Evolutionary conservation across 192 early-diverging fungal species (phyloP), one percentile per base, ranked within the genome.

Genomic region (Phycomyces nitens): DNA sequence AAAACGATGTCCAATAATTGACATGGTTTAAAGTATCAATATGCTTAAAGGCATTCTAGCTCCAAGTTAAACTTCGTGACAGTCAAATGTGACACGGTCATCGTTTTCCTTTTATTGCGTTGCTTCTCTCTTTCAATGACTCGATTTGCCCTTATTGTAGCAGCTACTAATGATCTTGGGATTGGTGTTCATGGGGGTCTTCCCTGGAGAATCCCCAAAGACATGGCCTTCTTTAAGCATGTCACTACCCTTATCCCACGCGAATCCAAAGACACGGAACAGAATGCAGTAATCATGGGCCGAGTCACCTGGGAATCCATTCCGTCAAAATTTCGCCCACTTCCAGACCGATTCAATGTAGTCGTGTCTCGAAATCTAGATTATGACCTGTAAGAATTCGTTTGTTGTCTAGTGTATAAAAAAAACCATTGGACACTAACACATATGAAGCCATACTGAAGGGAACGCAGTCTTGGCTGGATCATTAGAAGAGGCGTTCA

Each of bases 211-310:
- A 76, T 99, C 29, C 82, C 75, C 27, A 84, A 80, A 47, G 97
- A 99, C 71, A 88, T 96, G 89, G 75, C 72, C 16, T 95, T 84
- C 73, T 99, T 99, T 69, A 80, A 78, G 47, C 56, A 65, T 15
- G 69, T 92, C 14, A 94, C 96, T 5, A 82, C 74, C 8, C 56
- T 29, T 21, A 53, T 82, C 5, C 71, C 67, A 18, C 26, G 44
- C 7, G 40, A 56, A 18, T 39, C 15, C 34, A 23, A 41, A 21
- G 16, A 47, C 9, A 12, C 40, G 18, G 54, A 53, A 10, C 26
- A 74, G 64, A 99, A 99, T 72, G 89, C 87, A 0, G 90, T 92
- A 47, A 91, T 99, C 65, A 94, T 99, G 92, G 97, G 97, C 47
- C 83, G 94, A 47, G 75, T 77, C 20, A 96, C 94, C 18, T 99